phyloP scores from a whole-genome alignment of 208 protist species.

The Leishmania lainsoni region DNA sequence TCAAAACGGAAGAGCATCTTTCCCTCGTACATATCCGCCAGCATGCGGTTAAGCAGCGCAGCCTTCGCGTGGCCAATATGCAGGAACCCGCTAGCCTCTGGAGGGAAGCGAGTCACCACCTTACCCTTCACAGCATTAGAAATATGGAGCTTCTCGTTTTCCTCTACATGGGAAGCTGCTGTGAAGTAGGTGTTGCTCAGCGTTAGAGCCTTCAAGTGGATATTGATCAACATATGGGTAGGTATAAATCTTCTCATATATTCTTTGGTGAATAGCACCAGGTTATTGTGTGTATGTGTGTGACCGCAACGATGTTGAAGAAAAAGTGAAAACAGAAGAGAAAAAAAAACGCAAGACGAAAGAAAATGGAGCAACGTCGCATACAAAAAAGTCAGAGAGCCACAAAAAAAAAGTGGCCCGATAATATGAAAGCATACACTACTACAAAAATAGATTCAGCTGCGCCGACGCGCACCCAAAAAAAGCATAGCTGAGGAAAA shows the following conservation, averaged over 20 bases:
- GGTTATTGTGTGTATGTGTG: not conserved
- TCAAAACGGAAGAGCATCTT: slow-evolving; percentile 99
- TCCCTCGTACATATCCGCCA: slow-evolving; percentile 96
- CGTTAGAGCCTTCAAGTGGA: slow-evolving; percentile 67
- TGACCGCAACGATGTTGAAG: not conserved
- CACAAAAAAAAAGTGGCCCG: slow-evolving; percentile 10
- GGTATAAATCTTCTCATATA: slow-evolving; percentile 54
- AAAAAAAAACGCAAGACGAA: slow-evolving; percentile 8
- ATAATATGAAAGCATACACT: slow-evolving; percentile 9
- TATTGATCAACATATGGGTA: slow-evolving; percentile 54
- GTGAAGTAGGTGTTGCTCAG: slow-evolving; percentile 67
- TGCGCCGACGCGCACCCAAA: not conserved
- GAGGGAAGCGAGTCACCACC: slow-evolving; percentile 97
- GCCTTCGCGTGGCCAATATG: slow-evolving; percentile 99
- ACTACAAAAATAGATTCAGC: slow-evolving; percentile 13
- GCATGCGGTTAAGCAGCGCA: slow-evolving; percentile 97
- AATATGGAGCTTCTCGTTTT: slow-evolving; percentile 77
- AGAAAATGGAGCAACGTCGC: not conserved
- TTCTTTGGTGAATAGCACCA: not conserved
- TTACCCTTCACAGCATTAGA: slow-evolving; percentile 86
- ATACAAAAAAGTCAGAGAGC: slow-evolving; percentile 1
- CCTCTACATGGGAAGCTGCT: slow-evolving; percentile 11
- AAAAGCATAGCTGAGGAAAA: slow-evolving; percentile 24
- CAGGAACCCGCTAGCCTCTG: slow-evolving; percentile 97
- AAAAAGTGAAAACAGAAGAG: slow-evolving; percentile 15